These are phyloP conservation scores for Rauvolfia tetraphylla DNA, from an alignment of 257 asterid genomes.

Conservation along the genomic window DNA sequence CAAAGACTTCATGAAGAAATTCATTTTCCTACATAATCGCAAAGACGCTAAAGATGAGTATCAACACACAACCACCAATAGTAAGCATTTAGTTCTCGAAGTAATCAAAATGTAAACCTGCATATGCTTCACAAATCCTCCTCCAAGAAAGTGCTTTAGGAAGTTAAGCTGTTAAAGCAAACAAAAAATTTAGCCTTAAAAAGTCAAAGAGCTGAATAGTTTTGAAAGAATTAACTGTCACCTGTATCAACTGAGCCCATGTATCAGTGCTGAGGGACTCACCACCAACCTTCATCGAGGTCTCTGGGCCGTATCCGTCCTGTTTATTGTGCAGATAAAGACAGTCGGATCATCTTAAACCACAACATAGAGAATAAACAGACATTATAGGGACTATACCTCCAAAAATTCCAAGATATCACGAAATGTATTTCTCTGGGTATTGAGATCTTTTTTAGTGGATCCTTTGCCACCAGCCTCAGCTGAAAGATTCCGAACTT, in stretches of 20 bases:
- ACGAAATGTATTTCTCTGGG: conserved; percentile 75
- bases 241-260: conserved; percentile 89
- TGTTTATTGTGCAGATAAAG: conserved; percentile 24
- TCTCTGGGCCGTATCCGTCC: conserved; percentile 71
- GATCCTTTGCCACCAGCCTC: conserved; percentile 98
- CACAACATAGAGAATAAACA: conserved; percentile 3
- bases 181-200: conserved; percentile 4
- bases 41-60: neutral
- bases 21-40: conserved; percentile 61
- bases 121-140: conserved; percentile 97
- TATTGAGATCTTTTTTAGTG: conserved; percentile 87
- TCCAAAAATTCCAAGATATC: conserved; percentile 83
- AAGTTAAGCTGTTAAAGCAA: conserved; percentile 60
- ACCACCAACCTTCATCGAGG: conserved; percentile 77
- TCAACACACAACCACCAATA: neutral
- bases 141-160: conserved; percentile 89
- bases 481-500: conserved; percentile 60
- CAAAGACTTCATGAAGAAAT: conserved; percentile 87
- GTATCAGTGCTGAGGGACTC: conserved; percentile 55
- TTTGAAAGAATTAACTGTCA: conserved; percentile 19
- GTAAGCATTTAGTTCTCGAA: neutral
- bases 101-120: conserved; percentile 45
- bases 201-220: neutral
- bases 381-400: conserved; percentile 29
- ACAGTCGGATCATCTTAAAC: neutral